Evolutionary conservation across 805 yeast species (phyloP), one percentile per base, ranked within the genome.

Genomic region (Saccharomycopsis lassenensis): DNA sequence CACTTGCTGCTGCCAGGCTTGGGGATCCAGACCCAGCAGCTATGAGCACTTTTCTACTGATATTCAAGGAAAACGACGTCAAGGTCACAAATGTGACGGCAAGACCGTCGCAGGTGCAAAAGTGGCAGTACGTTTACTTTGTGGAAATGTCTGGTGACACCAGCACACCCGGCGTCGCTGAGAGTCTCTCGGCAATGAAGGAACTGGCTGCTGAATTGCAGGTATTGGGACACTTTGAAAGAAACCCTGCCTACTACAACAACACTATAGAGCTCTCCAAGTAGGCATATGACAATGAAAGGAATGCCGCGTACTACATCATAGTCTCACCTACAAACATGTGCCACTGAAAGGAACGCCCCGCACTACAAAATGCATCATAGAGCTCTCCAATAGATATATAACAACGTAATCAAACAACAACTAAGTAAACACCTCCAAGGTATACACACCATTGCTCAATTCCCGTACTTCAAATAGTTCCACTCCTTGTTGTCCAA

Each of bases 401-500:
- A n/a, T n/a, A n/a, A n/a, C n/a, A n/a, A n/a, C n/a, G n/a, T n/a
- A n/a, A n/a, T n/a, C n/a, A n/a, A n/a, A n/a, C n/a, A n/a, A n/a
- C n/a, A n/a, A n/a, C n/a, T n/a, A n/a, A n/a, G n/a, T n/a, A n/a
- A n/a, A n/a, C n/a, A n/a, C n/a, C n/a, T n/a, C n/a, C n/a, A n/a
- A n/a, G n/a, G n/a, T n/a, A n/a, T n/a, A n/a, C n/a, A n/a, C n/a
- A n/a, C n/a, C n/a, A n/a, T n/a, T n/a, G n/a, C 16, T 55, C 53
- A 81, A 45, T 72, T 70, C 26, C 93, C 93, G 54, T 80, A 78
- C 59, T 80, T 80, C 47, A 71, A 75, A 45, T 64, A 64, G 39
- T 66, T 69, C 97, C 98, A 89, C 38, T 83, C 94, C 50, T 82
- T 77, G 59, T 82, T 87, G 61, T 89, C 97, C 55, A 91, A 67